Conservation (phyloP, 2,329 filamentous ascomycete genomes). For the Microdochium trichocladiopsis region DNA sequence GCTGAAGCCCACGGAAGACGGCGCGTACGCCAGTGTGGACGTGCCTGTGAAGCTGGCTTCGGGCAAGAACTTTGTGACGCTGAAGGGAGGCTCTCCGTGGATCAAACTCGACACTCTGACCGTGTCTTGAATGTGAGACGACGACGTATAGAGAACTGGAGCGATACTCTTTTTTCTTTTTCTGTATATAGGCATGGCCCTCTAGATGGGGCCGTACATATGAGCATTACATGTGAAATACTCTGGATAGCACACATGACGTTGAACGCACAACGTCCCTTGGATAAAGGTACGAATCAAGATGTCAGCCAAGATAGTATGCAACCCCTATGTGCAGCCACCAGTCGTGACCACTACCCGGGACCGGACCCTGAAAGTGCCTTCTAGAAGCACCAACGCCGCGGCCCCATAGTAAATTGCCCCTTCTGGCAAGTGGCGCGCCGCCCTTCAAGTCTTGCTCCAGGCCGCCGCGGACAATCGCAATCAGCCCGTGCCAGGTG, state of each 20-base stretch:
- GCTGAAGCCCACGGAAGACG: slow-evolving; percentile 6
- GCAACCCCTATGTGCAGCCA: background rate
- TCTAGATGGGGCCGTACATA: background rate
- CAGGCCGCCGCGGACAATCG: background rate
- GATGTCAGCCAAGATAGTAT: background rate
- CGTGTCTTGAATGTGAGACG: slow-evolving; percentile 2
- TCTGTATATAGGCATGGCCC: background rate
- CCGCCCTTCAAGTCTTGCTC: background rate
- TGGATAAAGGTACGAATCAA: background rate
- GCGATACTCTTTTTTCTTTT: background rate
- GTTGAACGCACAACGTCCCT: background rate
- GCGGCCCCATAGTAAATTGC: background rate
- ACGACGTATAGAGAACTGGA: background rate
- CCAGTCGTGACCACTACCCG: background rate
- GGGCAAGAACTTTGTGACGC: slow-evolving; percentile 18
- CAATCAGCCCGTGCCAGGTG: too few relatives aligned
- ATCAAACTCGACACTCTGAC: slow-evolving; percentile 15
- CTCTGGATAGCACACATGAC: background rate
- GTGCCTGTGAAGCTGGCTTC: slow-evolving; percentile 9
- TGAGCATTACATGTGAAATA: background rate
- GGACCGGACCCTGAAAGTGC: background rate
- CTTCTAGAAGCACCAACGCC: slow-evolving; percentile 1
- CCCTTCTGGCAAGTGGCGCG: background rate
- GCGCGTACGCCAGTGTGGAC: slow-evolving; percentile 7
- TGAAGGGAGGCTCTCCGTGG: slow-evolving; percentile 10